These are phyloP conservation scores for Daldinia sp. DNA, from an alignment of 2,329 filamentous ascomycete species.

Conservation along the genomic window DNA sequence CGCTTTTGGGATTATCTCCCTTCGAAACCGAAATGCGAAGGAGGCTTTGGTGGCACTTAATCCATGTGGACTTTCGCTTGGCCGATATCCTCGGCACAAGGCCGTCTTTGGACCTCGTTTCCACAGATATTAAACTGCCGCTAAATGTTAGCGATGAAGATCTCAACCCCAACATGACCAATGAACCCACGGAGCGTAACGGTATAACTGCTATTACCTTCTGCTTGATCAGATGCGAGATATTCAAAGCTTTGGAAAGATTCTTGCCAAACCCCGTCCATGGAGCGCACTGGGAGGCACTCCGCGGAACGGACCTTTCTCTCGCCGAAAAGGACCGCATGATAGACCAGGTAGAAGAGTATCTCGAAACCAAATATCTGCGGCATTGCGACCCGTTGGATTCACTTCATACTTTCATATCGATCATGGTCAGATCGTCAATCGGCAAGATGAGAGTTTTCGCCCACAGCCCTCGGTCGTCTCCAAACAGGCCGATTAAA, in stretches of 20 bases:
- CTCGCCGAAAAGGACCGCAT: conserved; percentile 41
- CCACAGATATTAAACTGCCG: conserved; percentile 48
- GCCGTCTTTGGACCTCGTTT: conserved; percentile 44
- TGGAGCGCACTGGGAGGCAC: conserved; percentile 35
- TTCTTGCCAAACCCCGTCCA: conserved; percentile 52
- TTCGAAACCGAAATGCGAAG: conserved; percentile 66
- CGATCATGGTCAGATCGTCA: conserved; percentile 34
- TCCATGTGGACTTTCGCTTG: conserved; percentile 60
- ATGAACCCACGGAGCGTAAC: conserved; percentile 57
- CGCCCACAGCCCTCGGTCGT: conserved; percentile 41
- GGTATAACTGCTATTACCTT: conserved; percentile 61
- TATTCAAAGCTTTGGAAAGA: conserved; percentile 55
- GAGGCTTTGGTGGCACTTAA: conserved; percentile 64
- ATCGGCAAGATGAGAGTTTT: conserved; percentile 45
- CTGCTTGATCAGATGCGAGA: conserved; percentile 56
- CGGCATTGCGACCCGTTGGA: conserved; percentile 53
- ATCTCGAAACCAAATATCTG: conserved; percentile 54
- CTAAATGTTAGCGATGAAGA: conserved; percentile 66
- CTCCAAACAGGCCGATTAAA: conserved; percentile 29
- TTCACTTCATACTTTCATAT: conserved; percentile 39
- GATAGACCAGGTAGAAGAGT: conserved; percentile 53
- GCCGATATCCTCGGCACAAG: conserved; percentile 63
- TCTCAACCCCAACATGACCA: conserved; percentile 58
- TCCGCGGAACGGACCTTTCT: conserved; percentile 26
- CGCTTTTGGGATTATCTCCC: conserved; percentile 58